Evolutionary conservation across 176 grass and related monocot species (phyloP), one percentile per base, ranked within the genome.

Genomic region (Musa itinerans): DNA sequence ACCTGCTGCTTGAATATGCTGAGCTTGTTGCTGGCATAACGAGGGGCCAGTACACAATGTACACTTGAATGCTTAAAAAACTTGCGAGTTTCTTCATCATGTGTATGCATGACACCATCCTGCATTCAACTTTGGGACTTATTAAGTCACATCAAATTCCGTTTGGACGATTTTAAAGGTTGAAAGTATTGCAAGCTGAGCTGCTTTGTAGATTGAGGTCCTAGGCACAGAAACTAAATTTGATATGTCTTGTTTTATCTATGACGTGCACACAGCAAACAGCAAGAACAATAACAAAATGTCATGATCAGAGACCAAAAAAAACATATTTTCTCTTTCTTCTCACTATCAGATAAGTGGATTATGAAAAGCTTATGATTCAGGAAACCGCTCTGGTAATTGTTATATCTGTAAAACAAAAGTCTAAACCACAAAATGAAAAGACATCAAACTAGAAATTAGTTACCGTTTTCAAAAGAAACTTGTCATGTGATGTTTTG

Each of bases 1-100:
- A 97, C 94, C 83, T 97, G 90, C 76, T 97, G 94, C 86, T 93
- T 97, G 82, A 97, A 97, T 83, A 97, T 97, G 84, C 94, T 97
- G 51, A 97, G 90, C 81, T 97, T 97, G 69, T 78, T 97, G 75
- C 94, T 97, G 19, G 88, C 94, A 80, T 97, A 97, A 54, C 94
- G 88, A 22, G 94, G 94, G 83, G 86, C 78, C 80, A 97, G 74
- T 11, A 93, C 88, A 80, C 94, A 97, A 68, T 93, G 86, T 15
- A 97, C 94, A 73, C 84, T 87, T 53, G 94, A 93, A 85, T 91
- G 88, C 80, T 83, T 91, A 74, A 97, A 97, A 84, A 84, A 97
- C 73, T 91, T 97, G 22, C 85, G 78, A 74, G 94, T 89, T 90
- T 93, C 86, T 76, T 97, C 94, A 70, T 97, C 94, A 78, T 97